phyloP scores from a whole-genome alignment of 2,329 filamentous ascomycete genomes.

The Chrysoporthe puriensis region DNA sequence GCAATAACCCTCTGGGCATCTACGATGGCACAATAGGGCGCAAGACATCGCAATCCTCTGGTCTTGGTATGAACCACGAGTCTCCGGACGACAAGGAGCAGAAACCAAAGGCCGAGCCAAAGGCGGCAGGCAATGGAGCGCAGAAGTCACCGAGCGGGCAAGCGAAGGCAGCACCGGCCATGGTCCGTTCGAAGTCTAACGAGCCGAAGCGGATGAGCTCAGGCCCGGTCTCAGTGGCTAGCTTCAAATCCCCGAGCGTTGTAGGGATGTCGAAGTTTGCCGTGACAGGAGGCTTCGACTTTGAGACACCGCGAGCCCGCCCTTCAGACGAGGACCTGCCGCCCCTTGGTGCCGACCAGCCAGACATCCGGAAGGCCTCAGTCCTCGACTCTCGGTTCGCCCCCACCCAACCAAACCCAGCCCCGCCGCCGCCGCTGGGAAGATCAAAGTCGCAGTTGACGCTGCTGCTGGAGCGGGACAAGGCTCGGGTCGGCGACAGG shows the following conservation, averaged over 20 bases:
- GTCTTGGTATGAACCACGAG: background rate
- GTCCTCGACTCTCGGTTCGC: conserved; percentile 45
- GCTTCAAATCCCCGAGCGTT: conserved; percentile 30
- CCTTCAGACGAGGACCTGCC: conserved; percentile 21
- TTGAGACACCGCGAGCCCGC: conserved; percentile 31
- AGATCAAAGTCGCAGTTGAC: conserved; percentile 64
- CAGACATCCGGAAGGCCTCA: conserved; percentile 38
- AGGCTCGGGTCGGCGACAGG: conserved; percentile 39
- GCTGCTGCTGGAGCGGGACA: conserved; percentile 59
- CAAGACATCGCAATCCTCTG: background rate
- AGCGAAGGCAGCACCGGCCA: conserved; percentile 11
- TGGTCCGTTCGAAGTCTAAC: conserved; percentile 27
- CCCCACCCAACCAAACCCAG: conserved; percentile 53
- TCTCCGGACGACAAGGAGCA: background rate
- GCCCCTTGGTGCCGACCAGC: conserved; percentile 29
- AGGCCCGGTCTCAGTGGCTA: conserved; percentile 26
- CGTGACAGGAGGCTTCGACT: conserved; percentile 35
- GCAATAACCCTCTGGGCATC: background rate
- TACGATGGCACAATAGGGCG: conserved; percentile 14
- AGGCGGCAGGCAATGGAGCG: background rate
- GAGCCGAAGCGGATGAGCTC: conserved; percentile 28
- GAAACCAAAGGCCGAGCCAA: background rate
- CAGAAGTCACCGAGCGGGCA: background rate
- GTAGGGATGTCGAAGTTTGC: conserved; percentile 32
- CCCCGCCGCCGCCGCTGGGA: conserved; percentile 53